Conservation (phyloP, 2,329 filamentous ascomycete species). For the Diaporthe aspalathi region DNA sequence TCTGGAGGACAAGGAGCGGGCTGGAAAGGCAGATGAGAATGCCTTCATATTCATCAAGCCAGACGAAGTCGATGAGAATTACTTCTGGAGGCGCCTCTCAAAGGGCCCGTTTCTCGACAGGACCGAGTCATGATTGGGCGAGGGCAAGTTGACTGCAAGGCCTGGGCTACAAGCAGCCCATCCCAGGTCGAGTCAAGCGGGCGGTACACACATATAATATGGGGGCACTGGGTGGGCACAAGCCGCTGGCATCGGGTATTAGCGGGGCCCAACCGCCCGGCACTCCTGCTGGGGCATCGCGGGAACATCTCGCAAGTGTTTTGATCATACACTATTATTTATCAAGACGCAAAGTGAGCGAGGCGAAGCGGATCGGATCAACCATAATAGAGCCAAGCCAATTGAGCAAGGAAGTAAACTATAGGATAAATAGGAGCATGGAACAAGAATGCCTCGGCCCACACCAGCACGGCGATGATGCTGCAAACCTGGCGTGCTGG, state of each 20-base stretch:
- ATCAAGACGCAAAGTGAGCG: no score
- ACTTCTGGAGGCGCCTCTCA: slow-evolving; percentile 9
- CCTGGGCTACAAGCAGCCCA: no score
- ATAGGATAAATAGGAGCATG: no score
- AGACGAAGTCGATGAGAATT: slow-evolving; percentile 19
- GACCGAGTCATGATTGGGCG: slow-evolving; percentile 30
- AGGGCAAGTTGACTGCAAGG: slow-evolving; percentile 1
- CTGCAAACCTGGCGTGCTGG: slow-evolving; percentile 7
- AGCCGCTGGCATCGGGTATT: slow-evolving; percentile 22
- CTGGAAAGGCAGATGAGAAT: slow-evolving; percentile 2
- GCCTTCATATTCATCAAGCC: slow-evolving; percentile 33
- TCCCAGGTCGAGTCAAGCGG: slow-evolving; percentile 13
- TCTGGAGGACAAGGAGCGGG: slow-evolving; percentile 5
- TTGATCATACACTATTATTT: no score
- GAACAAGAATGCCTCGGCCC: slow-evolving; percentile 15
- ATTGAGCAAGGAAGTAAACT: background rate
- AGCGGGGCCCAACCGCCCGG: slow-evolving; percentile 13
- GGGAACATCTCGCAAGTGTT: no score
- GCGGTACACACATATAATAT: background rate
- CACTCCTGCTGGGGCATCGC: no score
- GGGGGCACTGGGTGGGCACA: slow-evolving; percentile 12
- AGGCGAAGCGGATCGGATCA: background rate
- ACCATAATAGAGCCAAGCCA: background rate
- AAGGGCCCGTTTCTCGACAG: slow-evolving; percentile 20
- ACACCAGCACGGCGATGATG: slow-evolving; percentile 17